Evolutionary conservation across 1,284 basidiomycete species (phyloP).

Genomic region (Malassezia globosa): DNA sequence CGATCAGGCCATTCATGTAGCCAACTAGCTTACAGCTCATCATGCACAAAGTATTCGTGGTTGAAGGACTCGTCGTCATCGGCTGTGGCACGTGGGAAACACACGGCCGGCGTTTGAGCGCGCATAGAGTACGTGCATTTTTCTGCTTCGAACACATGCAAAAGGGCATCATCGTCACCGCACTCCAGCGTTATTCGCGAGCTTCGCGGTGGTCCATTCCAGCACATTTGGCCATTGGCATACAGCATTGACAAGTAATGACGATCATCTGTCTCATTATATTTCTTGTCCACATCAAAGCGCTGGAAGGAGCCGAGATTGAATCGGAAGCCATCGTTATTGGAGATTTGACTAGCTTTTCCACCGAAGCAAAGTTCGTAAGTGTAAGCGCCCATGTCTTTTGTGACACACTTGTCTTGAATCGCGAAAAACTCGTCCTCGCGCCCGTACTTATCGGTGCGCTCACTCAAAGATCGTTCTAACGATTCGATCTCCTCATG

Average conservation of each 20-base stretch:
- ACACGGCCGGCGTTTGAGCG: slow-evolving; percentile 77
- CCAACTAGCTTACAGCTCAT: slow-evolving; percentile 7
- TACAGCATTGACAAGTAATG: slow-evolving; percentile 59
- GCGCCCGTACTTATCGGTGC: slow-evolving; percentile 60
- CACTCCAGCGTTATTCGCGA: slow-evolving; percentile 70
- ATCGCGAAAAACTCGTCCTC: slow-evolving; percentile 94
- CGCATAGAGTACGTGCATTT: slow-evolving; percentile 93
- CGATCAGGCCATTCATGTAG: background rate
- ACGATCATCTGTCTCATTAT: slow-evolving; percentile 62
- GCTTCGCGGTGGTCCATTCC: slow-evolving; percentile 87
- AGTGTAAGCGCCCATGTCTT: slow-evolving; percentile 83
- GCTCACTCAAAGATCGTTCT: slow-evolving; percentile 53
- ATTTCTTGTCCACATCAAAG: slow-evolving; percentile 60
- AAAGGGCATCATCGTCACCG: slow-evolving; percentile 72
- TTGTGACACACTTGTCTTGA: slow-evolving; percentile 64
- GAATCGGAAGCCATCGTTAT: slow-evolving; percentile 65
- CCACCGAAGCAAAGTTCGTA: slow-evolving; percentile 94
- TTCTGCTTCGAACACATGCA: slow-evolving; percentile 70
- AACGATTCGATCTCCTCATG: slow-evolving; percentile 52
- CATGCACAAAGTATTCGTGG: slow-evolving; percentile 3
- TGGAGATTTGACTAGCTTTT: slow-evolving; percentile 75
- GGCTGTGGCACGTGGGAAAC: slow-evolving; percentile 48
- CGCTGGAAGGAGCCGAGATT: slow-evolving; percentile 73
- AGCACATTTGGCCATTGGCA: slow-evolving; percentile 68
- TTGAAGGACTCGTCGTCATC: background rate